Base-by-base conservation (phyloP, 2,329 filamentous ascomycete genomes). In the Aspergillus transmontanensis region DNA sequence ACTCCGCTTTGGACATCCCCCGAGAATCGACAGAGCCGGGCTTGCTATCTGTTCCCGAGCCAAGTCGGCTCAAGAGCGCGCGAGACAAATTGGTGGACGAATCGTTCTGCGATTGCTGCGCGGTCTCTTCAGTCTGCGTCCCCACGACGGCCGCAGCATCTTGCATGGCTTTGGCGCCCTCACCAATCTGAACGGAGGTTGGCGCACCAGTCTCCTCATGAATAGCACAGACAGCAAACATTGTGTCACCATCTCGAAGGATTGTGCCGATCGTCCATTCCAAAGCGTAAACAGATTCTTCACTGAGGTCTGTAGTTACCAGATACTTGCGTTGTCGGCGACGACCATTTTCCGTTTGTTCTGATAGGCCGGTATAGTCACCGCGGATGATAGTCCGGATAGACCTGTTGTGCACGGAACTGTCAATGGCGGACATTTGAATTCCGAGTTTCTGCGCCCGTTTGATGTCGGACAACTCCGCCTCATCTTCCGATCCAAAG, bases 231-330 rank as follows among this genome's bases (percentile, higher is more conserved):
- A 98, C 92, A 2, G 93, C 93, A 65, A 97, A 89, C 41, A 99
- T 84, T 0, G 94, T 98, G 75, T 99, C 95, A 9, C 95, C 95
- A 70, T 98, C 94, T 56, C 95, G 87, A 34, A 99, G 83, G 6
- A 98, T 93, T 0, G 94, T 98, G 9, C 95, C 95, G 61, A 99
- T 94, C 0, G 94, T 95, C 95, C 95, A 99, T 77, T 99, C 95
- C 36, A 99, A 84, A 1, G 95, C 95, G 76, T 98, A 96, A 7
- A 92, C 92, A 5, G 94, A 94, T 80, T 99, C 95, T 43, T 95
- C 92, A 69, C 94, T 97, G 4, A 98, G 82, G 77, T 99, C 95
- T 0, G 93, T 97, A 3, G 95, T 94, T n/a, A 97, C 93, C 19
- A 99, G 82, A 75, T 98, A 99, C 72, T 95, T 96, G 59, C 95